Evolutionary conservation across 768 basidiomycete genomes (phyloP).

Genomic region (Mycena latifolia): DNA sequence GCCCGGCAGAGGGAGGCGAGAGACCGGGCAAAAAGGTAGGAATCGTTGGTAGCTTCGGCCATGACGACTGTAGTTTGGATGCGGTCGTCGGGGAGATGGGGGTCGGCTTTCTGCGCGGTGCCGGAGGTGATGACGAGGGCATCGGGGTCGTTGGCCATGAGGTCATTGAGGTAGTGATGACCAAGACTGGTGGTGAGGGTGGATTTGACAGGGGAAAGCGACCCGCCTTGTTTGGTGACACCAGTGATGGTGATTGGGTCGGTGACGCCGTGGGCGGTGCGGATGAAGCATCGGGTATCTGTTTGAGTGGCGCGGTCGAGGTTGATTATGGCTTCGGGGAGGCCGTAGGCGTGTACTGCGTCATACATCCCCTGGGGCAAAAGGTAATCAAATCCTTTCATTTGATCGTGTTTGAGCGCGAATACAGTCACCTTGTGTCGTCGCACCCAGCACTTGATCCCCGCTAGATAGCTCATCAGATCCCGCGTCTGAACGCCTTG

Average conservation of each 20-base stretch:
- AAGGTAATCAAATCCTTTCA: constrained; percentile 40
- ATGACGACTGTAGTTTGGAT: constrained; percentile 30
- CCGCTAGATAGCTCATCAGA: constrained; percentile 32
- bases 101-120: constrained; percentile 12
- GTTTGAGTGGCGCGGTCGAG: constrained; percentile 35
- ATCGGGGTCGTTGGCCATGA: constrained; percentile 15
- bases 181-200: constrained; percentile 37
- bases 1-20: neutral
- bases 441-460: constrained; percentile 31
- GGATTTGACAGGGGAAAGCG: constrained; percentile 38
- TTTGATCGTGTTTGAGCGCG: constrained; percentile 37
- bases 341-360: constrained; percentile 31
- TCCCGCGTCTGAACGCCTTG: constrained; percentile 34
- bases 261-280: constrained; percentile 36
- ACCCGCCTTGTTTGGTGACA: constrained; percentile 36
- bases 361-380: constrained; percentile 39
- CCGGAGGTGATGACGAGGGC: constrained; percentile 8
- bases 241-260: constrained; percentile 31
- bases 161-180: constrained; percentile 35
- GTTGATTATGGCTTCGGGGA: constrained; percentile 29
- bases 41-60: constrained; percentile 44
- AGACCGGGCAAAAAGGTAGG: constrained; percentile 22
- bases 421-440: constrained; percentile 27
- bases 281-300: constrained; percentile 14
- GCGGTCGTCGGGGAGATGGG: constrained; percentile 31